Conservation (phyloP, 768 basidiomycete genomes). For the Boletus pseudo-olivaceus region DNA sequence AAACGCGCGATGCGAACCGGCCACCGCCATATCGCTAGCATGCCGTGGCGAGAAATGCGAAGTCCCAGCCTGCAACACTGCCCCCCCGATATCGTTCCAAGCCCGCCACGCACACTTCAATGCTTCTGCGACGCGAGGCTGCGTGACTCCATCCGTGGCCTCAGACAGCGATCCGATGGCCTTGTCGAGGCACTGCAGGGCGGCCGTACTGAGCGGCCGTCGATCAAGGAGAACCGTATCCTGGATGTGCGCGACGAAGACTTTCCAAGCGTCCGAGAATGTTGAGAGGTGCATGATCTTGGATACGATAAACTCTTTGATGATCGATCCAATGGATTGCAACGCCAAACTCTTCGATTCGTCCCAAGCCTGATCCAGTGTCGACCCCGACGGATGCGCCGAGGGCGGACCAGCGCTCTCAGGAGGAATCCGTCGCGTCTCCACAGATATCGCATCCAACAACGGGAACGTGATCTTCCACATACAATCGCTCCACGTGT, state of each 20-base stretch:
- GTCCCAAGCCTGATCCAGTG: conserved; percentile 61
- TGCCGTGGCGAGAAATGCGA: conserved; percentile 12
- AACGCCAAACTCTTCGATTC: conserved; percentile 86
- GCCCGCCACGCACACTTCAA: conserved; percentile 68
- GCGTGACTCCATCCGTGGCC: conserved; percentile 28
- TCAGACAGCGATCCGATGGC: conserved; percentile 58
- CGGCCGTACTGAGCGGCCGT: conserved; percentile 73
- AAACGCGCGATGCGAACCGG: conserved; percentile 10
- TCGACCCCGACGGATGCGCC: conserved; percentile 4
- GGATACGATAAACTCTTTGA: conserved; percentile 71
- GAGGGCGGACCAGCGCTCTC: conserved; percentile 12
- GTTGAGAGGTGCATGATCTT: conserved; percentile 72
- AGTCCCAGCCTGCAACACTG: conserved; percentile 36
- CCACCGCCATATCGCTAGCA: not conserved
- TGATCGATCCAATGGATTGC: conserved; percentile 78
- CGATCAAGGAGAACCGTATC: conserved; percentile 67
- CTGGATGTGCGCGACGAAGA: conserved; percentile 70
- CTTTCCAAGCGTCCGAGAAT: conserved; percentile 70
- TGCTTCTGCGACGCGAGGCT: conserved; percentile 41
- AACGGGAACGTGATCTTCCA: conserved; percentile 90
- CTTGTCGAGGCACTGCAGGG: conserved; percentile 79
- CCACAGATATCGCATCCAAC: conserved; percentile 61
- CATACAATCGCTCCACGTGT: conserved; percentile 89
- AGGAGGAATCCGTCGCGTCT: conserved; percentile 42
- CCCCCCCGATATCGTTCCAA: conserved; percentile 62